Conservation (phyloP, 306 rosid species). For the Rosa lucieae region DNA sequence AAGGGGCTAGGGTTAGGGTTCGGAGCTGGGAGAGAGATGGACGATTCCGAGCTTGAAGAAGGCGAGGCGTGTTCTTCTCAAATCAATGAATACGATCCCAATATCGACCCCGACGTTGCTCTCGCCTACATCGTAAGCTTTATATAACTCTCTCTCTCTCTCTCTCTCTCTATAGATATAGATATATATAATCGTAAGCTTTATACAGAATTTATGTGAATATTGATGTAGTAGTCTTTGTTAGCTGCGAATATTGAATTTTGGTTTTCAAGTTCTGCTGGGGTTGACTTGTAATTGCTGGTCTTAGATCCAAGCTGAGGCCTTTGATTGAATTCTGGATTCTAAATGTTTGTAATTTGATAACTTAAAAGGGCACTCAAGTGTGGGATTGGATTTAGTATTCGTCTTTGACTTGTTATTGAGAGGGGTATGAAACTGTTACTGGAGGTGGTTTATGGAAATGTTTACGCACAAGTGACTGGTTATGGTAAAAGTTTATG, state of each 20-base stretch:
- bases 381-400: neutral
- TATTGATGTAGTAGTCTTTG: neutral
- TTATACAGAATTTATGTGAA: neutral
- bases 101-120: conserved; percentile 80
- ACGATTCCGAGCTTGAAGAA: conserved; percentile 94
- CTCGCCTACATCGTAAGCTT: conserved; percentile 87
- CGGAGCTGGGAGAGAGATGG: conserved; percentile 62
- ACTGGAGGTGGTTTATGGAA: neutral
- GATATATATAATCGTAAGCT: too few species aligned
- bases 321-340: conserved; percentile 7
- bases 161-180: too few species aligned
- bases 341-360: neutral
- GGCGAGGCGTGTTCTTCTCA: conserved; percentile 89
- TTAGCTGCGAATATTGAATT: neutral
- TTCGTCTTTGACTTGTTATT: conserved; percentile 16
- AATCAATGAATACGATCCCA: conserved; percentile 62
- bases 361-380: neutral
- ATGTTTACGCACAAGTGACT: neutral
- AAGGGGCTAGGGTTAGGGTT: conserved; percentile 67
- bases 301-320: conserved; percentile 22
- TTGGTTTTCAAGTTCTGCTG: neutral
- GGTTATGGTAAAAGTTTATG: neutral
- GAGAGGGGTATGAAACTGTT: conserved; percentile 7
- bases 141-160: neutral
- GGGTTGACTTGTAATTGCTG: conserved; percentile 33